These are phyloP conservation scores for Trichoderma pleuroti DNA, from an alignment of 2,329 filamentous ascomycete genomes.

Conservation along the genomic window DNA sequence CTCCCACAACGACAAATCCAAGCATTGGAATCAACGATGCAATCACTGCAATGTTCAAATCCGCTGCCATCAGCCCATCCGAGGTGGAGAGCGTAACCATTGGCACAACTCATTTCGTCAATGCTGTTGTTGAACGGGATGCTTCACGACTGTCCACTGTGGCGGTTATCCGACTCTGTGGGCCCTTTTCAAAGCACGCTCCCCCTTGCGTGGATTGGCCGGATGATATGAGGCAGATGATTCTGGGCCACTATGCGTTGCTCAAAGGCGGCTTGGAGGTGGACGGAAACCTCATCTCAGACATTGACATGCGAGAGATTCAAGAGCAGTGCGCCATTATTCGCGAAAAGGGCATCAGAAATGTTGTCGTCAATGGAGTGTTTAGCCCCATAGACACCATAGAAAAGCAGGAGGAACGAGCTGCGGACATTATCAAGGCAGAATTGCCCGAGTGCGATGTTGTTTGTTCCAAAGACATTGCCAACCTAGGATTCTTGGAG, in stretches of 20 bases:
- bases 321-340: slow-evolving; percentile 38
- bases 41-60: slow-evolving; percentile 42
- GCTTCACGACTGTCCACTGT: slow-evolving; percentile 45
- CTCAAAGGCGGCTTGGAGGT: slow-evolving; percentile 51
- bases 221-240: slow-evolving; percentile 43
- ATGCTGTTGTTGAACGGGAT: slow-evolving; percentile 55
- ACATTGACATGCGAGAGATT: slow-evolving; percentile 43
- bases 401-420: slow-evolving; percentile 47
- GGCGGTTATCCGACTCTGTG: slow-evolving; percentile 53
- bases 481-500: slow-evolving; percentile 54
- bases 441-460: slow-evolving; percentile 43
- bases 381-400: slow-evolving; percentile 52
- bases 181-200: slow-evolving; percentile 49
- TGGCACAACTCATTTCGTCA: slow-evolving; percentile 57
- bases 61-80: slow-evolving; percentile 31
- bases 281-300: slow-evolving; percentile 45
- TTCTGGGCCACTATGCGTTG: slow-evolving; percentile 44
- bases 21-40: slow-evolving; percentile 45
- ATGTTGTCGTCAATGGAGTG: slow-evolving; percentile 47
- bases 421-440: slow-evolving; percentile 39
- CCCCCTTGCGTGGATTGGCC: slow-evolving; percentile 55
- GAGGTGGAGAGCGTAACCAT: slow-evolving; percentile 49
- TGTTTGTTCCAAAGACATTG: slow-evolving; percentile 50
- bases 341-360: slow-evolving; percentile 41
- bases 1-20: slow-evolving; percentile 46